These are phyloP conservation scores for Penicillium hesseltinei DNA, from an alignment of 2,329 filamentous ascomycete genomes.

Conservation along the genomic window DNA sequence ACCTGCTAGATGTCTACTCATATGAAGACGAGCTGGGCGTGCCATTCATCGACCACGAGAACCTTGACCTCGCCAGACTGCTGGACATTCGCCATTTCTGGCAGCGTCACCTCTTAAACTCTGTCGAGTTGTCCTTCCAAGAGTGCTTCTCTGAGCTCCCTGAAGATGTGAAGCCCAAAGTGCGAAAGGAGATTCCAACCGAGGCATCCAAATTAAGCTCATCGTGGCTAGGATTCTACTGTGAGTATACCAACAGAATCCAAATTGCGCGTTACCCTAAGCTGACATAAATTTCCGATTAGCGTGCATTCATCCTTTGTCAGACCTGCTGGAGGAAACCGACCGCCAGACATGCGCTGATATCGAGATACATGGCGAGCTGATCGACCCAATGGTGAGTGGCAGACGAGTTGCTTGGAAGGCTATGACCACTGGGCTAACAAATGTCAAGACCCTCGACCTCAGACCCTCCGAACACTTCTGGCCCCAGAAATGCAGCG, in stretches of 20 bases:
- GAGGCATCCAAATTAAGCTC: slow-evolving; percentile 10
- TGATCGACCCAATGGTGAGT: slow-evolving; percentile 28
- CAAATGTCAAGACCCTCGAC: slow-evolving; percentile 22
- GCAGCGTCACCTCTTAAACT: slow-evolving; percentile 39
- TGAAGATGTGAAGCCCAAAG: slow-evolving; percentile 18
- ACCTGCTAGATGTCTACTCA: slow-evolving; percentile 32
- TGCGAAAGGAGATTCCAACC: slow-evolving; percentile 13
- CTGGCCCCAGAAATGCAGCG: slow-evolving; percentile 31
- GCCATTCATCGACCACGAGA: slow-evolving; percentile 18
- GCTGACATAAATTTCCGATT: slow-evolving; percentile 2
- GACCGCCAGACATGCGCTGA: slow-evolving; percentile 40
- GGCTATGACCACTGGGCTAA: slow-evolving; percentile 1
- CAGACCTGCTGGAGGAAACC: slow-evolving; percentile 23
- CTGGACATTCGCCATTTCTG: slow-evolving; percentile 45
- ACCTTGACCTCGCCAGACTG: slow-evolving; percentile 32
- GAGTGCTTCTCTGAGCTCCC: slow-evolving; percentile 23
- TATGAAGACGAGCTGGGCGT: slow-evolving; percentile 1
- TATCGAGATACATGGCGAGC: slow-evolving; percentile 22
- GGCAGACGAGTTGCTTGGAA: slow-evolving; percentile 16
- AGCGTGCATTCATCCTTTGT: slow-evolving; percentile 41
- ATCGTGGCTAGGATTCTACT: slow-evolving; percentile 38
- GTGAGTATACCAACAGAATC: slow-evolving; percentile 20
- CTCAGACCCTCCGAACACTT: slow-evolving; percentile 19
- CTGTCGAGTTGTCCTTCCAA: slow-evolving; percentile 28
- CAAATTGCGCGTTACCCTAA: background rate